Percentiles rank a stretch among this genome's conserved stretches.
Evolutionary conservation across 176 grass and related monocot genomes (phyloP).

Genomic region (Aegilops umbellulata): DNA sequence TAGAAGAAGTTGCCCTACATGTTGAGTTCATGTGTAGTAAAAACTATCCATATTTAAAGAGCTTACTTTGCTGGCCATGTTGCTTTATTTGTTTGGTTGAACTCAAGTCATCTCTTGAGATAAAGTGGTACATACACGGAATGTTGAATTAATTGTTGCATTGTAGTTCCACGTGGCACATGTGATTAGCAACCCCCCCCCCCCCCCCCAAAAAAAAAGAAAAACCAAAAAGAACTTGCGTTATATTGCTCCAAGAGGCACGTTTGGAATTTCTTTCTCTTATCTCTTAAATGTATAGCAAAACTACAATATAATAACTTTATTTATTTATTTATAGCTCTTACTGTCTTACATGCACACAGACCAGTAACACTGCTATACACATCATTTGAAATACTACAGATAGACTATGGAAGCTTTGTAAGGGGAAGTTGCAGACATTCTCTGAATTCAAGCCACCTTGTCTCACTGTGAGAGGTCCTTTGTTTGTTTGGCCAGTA

Average conservation of each 20-base stretch:
- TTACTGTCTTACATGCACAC: neutral
- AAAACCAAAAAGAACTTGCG: neutral
- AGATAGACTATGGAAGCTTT: slow-evolving; percentile 35
- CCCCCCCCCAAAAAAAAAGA: too few species aligned
- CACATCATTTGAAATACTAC: slow-evolving; percentile 5
- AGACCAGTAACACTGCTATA: slow-evolving; percentile 7
- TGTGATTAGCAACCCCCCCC: too few species aligned
- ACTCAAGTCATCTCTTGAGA: slow-evolving; percentile 27
- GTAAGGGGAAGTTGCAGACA: slow-evolving; percentile 58
- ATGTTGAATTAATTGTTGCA: slow-evolving; percentile 3
- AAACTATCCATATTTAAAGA: slow-evolving; percentile 40
- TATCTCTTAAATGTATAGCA: neutral
- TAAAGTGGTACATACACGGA: neutral
- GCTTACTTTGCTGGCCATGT: slow-evolving; percentile 19
- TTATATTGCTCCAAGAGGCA: neutral
- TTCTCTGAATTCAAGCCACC: slow-evolving; percentile 72
- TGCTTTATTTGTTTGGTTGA: slow-evolving; percentile 9
- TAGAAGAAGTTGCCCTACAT: slow-evolving; percentile 11
- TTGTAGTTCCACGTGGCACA: neutral
- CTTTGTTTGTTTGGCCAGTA: slow-evolving; percentile 97
- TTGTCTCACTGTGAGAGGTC: slow-evolving; percentile 72
- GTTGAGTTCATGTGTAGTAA: slow-evolving; percentile 43
- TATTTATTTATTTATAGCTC: neutral
- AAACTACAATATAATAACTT: slow-evolving; percentile 8
- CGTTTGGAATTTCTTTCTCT: slow-evolving; percentile 12